Evolutionary conservation across 331 rosid genomes (phyloP).

Genomic region (Phaseolus coccineus): DNA sequence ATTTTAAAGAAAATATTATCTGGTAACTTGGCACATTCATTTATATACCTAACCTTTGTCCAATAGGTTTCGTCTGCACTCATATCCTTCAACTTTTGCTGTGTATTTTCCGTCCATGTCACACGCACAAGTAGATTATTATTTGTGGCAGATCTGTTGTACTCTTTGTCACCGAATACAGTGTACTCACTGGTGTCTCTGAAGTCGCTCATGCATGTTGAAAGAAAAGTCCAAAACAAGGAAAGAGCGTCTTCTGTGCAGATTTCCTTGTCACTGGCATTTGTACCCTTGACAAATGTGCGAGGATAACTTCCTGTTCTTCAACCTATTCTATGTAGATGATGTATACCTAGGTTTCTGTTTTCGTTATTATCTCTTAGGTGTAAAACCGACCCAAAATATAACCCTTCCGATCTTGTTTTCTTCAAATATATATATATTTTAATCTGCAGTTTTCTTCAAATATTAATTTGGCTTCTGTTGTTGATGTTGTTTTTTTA

Average conservation of each 20-base stretch:
- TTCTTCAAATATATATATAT: neutral
- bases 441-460: too few relatives aligned
- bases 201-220: conserved; percentile 27
- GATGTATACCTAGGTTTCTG: conserved; percentile 22
- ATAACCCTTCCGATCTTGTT: neutral
- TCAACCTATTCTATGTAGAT: conserved; percentile 38
- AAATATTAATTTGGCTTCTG: conserved; percentile 31
- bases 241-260: conserved; percentile 11
- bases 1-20: too few relatives aligned
- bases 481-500: conserved; percentile 9
- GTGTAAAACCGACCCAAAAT: conserved; percentile 23
- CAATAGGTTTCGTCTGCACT: neutral
- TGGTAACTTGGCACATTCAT: too few relatives aligned
- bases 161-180: conserved; percentile 10
- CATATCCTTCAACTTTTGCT: conserved; percentile 2
- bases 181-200: neutral
- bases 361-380: conserved; percentile 15
- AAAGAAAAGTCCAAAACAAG: conserved; percentile 32
- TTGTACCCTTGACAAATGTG: conserved; percentile 29
- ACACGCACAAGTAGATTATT: neutral
- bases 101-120: neutral
- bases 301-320: conserved; percentile 22
- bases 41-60: neutral
- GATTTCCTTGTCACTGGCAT: conserved; percentile 33
- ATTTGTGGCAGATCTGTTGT: neutral